A percentile compares a stretch with the other conserved stretches of the same genome.
Evolutionary conservation across 1,284 basidiomycete species (phyloP).

Genomic region (Ustilago nuda): DNA sequence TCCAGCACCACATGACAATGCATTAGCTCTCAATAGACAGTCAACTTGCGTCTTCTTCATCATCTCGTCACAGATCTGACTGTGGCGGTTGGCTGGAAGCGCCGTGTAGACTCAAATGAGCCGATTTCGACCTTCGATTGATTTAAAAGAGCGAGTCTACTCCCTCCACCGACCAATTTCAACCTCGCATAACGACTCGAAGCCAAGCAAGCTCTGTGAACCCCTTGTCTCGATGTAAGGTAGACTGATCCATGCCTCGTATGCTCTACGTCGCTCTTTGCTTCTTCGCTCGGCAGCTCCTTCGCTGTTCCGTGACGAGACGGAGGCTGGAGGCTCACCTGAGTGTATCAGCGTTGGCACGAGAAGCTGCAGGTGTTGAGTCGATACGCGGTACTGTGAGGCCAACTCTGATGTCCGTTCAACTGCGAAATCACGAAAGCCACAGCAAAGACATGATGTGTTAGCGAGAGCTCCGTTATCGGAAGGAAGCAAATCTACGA

Average conservation of each 20-base stretch:
- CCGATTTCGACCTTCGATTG: background rate
- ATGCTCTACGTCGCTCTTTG: slow-evolving; percentile 29
- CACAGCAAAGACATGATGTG: background rate
- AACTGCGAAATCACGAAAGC: slow-evolving; percentile 6
- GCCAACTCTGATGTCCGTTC: slow-evolving; percentile 28
- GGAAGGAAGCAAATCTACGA: background rate
- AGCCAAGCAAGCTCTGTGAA: slow-evolving; percentile 43
- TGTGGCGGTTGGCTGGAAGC: background rate
- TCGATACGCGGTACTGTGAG: slow-evolving; percentile 44
- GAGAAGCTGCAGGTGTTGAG: slow-evolving; percentile 33
- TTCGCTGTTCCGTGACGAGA: slow-evolving; percentile 1
- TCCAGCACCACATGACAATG: background rate
- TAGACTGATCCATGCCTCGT: slow-evolving; percentile 51
- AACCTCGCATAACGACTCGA: slow-evolving; percentile 60
- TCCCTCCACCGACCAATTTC: slow-evolving; percentile 60
- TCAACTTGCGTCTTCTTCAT: slow-evolving; percentile 4
- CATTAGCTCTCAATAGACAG: slow-evolving; percentile 18
- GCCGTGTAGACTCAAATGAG: background rate
- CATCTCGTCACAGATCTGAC: background rate
- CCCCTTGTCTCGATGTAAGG: slow-evolving; percentile 55
- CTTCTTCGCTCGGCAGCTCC: slow-evolving; percentile 14
- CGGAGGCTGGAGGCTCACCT: slow-evolving; percentile 26
- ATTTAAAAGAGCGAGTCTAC: slow-evolving; percentile 1
- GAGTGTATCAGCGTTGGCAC: slow-evolving; percentile 42
- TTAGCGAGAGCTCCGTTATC: background rate